Base-by-base conservation (phyloP, 139 green algal genomes). In the Picochlorum sp. region DNA sequence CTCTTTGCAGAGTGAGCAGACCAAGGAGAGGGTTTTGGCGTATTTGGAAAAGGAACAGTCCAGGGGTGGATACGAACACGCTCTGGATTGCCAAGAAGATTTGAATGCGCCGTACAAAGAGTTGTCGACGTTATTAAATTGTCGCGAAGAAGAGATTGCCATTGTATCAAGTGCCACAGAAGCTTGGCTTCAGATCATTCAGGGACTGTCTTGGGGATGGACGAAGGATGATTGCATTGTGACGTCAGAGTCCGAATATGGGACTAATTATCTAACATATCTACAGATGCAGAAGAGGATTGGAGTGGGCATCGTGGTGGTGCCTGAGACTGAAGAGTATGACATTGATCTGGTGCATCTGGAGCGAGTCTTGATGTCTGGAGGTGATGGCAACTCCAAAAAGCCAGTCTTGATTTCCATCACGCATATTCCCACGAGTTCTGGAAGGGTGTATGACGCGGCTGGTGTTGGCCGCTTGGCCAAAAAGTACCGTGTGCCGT, bases 401-500 rank as follows among this genome's bases (percentile, higher is more conserved):
- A 45, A 24, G 26, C 59, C 49, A 32, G 75, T 73, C 18, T 64
- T 91, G 9, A 57, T 91, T 8, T 52, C 63, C 6, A 69, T 89
- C 28, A 83, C 63, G n/a, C 83, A 91, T 45, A 58, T 89, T 0
- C 83, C 83, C 3, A 89, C 84, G 18, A 85, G 65, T 71, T 83
- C 72, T 63, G 78, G 79, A 21, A 52, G 74, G 20, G 74, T 88
- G 13, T 89, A 89, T 61, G 62, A 86, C 59, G 83, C 75, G 2
- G 73, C 38, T 4, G 77, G 54, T 2, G 73, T 86, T 21, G 82
- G 82, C 8, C 7, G 20, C 15, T 28, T 83, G 21, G 65, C 75
- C 7, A 62, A 74, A 24, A 28, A 55, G 2, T 59, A 71, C 15
- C 66, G 75, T 20, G 68, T 89, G 11, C 71, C 71, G 0, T 91